Evolutionary conservation across 1,284 basidiomycete genomes (phyloP), one percentile per base, ranked within the genome.

Genomic region (Kalmanozyma brasiliensis): DNA sequence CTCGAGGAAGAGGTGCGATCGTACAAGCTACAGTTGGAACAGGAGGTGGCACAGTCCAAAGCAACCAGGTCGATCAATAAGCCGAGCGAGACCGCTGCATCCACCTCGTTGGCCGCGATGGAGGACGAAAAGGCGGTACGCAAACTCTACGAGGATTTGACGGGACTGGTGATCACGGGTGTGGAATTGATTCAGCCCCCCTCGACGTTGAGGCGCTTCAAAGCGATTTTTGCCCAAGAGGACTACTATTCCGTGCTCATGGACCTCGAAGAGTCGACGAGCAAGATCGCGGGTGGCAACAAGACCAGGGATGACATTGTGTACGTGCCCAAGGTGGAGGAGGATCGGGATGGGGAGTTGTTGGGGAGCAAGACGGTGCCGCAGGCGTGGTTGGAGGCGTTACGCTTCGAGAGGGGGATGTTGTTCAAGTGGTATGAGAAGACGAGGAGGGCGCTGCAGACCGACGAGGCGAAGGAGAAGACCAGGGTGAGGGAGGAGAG

Each of bases 121-220:
- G 56, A 67, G 36, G 76, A 78, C 48, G 73, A 78, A 24, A 64
- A 65, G 35, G 77, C 78, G 2, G 59, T 81, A 8, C 73, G 78
- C 11, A 69, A 72, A 35, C 66, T 81, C 32, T 81, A 81, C 65
- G 79, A 81, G 49, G 79, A 81, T 30, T 59, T 81, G 9, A 81
- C 79, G 9, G 79, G 79, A 5, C 52, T 81, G 17, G 70, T 76
- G 22, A 52, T 81, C 14, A 71, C 61, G 11, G 66, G 72, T 6
- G 70, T 77, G 16, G 74, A 74, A 33, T 40, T 48, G 35, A 57
- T 60, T 34, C 62, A 73, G 11, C 2, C 48, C 1, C 17, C 33
- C 10, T 29, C 57, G 5, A 41, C 48, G 11, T 53, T 56, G 17
- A 55, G 66, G 2, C 48, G 72, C 9, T 81, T 72, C 66, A 68